These are phyloP conservation scores for Neurospora crassa DNA, from an alignment of 2,329 filamentous ascomycete species.

Conservation along the genomic window DNA sequence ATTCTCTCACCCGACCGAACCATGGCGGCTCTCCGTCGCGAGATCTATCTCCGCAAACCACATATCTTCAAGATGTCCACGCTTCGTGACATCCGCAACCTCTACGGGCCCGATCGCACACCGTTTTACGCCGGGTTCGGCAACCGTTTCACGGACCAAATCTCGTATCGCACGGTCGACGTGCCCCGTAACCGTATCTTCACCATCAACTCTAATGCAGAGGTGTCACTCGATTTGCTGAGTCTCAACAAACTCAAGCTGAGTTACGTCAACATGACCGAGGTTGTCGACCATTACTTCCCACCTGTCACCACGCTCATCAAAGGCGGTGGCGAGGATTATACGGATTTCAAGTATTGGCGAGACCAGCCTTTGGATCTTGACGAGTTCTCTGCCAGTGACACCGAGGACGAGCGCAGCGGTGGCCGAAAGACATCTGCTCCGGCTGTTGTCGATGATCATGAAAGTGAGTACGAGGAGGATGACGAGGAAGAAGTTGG, in stretches of 20 bases:
- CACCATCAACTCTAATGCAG: constrained; percentile 92
- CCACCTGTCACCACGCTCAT: constrained; percentile 82
- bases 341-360: constrained; percentile 97
- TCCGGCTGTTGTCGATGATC: constrained; percentile 25
- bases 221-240: constrained; percentile 83
- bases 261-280: constrained; percentile 93
- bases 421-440: background rate
- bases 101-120: constrained; percentile 67
- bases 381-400: constrained; percentile 81
- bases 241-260: constrained; percentile 92
- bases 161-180: constrained; percentile 92
- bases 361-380: constrained; percentile 74
- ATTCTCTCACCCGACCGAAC: constrained; percentile 93
- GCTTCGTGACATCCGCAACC: constrained; percentile 79
- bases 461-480: constrained; percentile 24
- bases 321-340: constrained; percentile 84
- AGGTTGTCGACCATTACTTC: constrained; percentile 97
- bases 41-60: constrained; percentile 91
- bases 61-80: constrained; percentile 99
- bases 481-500: constrained; percentile 31
- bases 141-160: constrained; percentile 89
- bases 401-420: constrained; percentile 40
- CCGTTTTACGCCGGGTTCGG: constrained; percentile 97
- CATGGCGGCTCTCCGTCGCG: constrained; percentile 82
- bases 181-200: constrained; percentile 93